phyloP scores from a whole-genome alignment of 1,284 basidiomycete genomes.

The Xanthoconium separans region DNA sequence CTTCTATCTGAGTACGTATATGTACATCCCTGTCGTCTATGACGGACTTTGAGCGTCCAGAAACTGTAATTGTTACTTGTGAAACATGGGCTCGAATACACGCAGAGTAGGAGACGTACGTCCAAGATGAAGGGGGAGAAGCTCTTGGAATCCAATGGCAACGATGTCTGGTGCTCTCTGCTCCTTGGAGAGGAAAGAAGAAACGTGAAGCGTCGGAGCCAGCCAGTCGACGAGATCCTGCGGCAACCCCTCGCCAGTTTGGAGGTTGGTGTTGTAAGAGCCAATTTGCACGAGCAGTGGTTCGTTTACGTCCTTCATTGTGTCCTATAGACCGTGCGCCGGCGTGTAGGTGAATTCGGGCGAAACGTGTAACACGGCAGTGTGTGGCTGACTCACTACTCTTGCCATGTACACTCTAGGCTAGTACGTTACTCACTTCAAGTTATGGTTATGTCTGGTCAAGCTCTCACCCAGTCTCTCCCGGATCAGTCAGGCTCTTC shows the following conservation, averaged over 20 bases:
- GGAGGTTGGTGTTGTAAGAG: constrained; percentile 54
- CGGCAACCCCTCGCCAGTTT: constrained; percentile 66
- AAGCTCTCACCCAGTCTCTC: too few relatives aligned
- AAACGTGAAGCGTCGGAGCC: constrained; percentile 72
- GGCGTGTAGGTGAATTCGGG: background rate
- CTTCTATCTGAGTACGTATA: constrained; percentile 70
- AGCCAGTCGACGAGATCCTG: constrained; percentile 86
- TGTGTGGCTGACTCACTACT: too few relatives aligned
- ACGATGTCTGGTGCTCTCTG: constrained; percentile 75
- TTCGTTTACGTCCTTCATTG: constrained; percentile 12
- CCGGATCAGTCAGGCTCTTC: too few relatives aligned
- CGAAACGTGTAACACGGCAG: background rate
- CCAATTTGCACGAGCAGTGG: constrained; percentile 11
- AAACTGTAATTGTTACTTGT: constrained; percentile 42
- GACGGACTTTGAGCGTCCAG: constrained; percentile 60
- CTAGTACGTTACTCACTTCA: too few relatives aligned
- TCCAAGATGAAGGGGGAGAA: constrained; percentile 80
- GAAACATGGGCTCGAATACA: constrained; percentile 6
- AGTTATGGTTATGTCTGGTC: too few relatives aligned
- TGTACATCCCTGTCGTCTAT: constrained; percentile 60
- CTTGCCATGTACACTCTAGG: too few relatives aligned
- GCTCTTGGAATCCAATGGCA: constrained; percentile 88
- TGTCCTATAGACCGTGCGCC: background rate
- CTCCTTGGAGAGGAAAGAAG: constrained; percentile 61
- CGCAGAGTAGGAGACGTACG: constrained; percentile 45